Percentiles rank a stretch among this genome's conserved stretches.
phyloP scores from a whole-genome alignment of 768 basidiomycete genomes.

The Trametes punicea region DNA sequence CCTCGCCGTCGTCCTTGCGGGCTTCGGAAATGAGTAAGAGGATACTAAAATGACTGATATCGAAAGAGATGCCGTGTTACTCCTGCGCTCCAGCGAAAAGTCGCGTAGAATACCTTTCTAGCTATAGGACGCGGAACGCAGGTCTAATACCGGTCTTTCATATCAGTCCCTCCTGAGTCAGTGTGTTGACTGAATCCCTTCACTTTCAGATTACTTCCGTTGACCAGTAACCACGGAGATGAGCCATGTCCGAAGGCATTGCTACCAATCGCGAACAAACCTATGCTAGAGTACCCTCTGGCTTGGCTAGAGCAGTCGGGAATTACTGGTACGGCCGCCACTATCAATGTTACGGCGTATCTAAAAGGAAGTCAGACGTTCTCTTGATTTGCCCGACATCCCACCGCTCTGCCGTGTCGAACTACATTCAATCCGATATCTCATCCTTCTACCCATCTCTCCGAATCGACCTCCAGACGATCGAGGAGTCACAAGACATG shows the following conservation, averaged over 20 bases:
- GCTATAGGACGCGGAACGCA: constrained; percentile 21
- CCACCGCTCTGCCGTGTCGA: constrained; percentile 73
- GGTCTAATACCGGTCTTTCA: neutral
- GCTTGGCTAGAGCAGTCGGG: constrained; percentile 87
- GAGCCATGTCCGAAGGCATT: constrained; percentile 84
- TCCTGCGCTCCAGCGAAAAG: neutral
- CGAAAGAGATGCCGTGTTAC: neutral
- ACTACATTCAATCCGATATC: constrained; percentile 80
- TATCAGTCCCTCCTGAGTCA: neutral
- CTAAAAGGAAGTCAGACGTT: constrained; percentile 52
- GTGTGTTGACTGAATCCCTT: neutral
- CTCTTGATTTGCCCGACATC: constrained; percentile 79
- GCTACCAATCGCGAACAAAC: constrained; percentile 82
- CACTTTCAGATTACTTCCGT: constrained; percentile 57
- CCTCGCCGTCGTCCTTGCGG: constrained; percentile 82
- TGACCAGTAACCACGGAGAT: constrained; percentile 74
- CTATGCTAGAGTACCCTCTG: constrained; percentile 80
- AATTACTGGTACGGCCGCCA: constrained; percentile 59
- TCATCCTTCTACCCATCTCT: constrained; percentile 58
- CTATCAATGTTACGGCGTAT: constrained; percentile 4
- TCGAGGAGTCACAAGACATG: constrained; percentile 67
- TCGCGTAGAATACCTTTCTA: neutral
- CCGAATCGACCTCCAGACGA: constrained; percentile 74
- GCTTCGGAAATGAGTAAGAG: constrained; percentile 86
- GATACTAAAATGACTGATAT: neutral